Percentiles rank a stretch among this genome's conserved stretches.
Conservation (phyloP, 225 moss, liverwort and hornwort species). For the Takakia lepidozioides region DNA sequence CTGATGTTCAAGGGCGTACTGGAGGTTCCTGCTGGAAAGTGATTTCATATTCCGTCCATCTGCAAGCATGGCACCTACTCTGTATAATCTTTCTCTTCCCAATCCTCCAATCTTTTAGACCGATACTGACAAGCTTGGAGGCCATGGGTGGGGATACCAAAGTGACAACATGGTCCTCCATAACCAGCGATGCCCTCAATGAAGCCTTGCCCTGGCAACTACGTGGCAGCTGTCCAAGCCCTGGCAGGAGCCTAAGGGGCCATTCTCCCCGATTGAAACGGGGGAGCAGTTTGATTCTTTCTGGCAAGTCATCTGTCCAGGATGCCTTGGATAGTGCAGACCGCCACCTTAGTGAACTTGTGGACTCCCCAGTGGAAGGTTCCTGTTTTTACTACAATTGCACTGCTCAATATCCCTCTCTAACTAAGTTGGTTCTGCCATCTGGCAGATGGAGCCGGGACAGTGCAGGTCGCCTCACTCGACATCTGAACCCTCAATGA, state of each 20-base stretch:
- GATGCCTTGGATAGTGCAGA: conserved; percentile 7
- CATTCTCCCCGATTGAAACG: conserved; percentile 8
- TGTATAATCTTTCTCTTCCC: conserved; percentile 15
- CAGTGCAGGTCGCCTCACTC: conserved; percentile 27
- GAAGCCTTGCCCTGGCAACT: conserved; percentile 5
- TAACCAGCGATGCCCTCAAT: background rate
- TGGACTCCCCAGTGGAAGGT: conserved; percentile 10
- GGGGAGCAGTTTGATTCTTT: conserved; percentile 7
- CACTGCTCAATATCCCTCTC: conserved; percentile 14
- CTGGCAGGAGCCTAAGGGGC: conserved; percentile 7
- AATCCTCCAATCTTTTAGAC: conserved; percentile 11
- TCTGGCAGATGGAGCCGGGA: conserved; percentile 30
- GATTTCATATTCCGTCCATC: conserved; percentile 16
- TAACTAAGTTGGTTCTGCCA: conserved; percentile 13
- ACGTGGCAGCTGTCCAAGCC: conserved; percentile 4
- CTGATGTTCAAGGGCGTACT: too few relatives aligned
- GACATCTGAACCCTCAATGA: background rate
- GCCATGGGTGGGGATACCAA: background rate
- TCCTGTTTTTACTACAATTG: conserved; percentile 17
- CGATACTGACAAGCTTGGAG: conserved; percentile 14
- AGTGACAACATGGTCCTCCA: too few relatives aligned
- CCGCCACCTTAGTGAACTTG: conserved; percentile 7
- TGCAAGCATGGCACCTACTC: conserved; percentile 21
- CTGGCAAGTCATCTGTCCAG: conserved; percentile 8
- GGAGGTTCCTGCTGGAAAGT: conserved; percentile 11